Conservation (phyloP, 2,329 filamentous ascomycete species). For the Shiraia sp. region DNA sequence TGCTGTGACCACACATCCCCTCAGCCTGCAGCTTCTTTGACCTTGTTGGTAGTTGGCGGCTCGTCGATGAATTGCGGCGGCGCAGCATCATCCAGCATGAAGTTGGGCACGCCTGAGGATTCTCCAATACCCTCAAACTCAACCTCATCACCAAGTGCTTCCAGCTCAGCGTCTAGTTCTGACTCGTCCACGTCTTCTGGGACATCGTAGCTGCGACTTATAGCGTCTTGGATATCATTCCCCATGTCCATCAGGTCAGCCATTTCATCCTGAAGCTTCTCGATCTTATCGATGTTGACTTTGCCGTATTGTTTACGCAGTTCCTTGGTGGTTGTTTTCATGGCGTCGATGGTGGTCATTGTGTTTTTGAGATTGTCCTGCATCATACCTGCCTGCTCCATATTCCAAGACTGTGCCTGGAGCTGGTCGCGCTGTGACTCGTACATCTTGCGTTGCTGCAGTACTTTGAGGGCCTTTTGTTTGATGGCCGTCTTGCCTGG, state of each 20-base stretch:
- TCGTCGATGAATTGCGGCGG: constrained; percentile 91
- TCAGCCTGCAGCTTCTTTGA: constrained; percentile 77
- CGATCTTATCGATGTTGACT: constrained; percentile 96
- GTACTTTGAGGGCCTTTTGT: constrained; percentile 90
- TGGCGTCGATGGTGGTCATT: constrained; percentile 96
- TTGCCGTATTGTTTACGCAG: constrained; percentile 94
- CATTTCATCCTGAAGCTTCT: constrained; percentile 98
- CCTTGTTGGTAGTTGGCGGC: constrained; percentile 72
- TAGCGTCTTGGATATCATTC: constrained; percentile 96
- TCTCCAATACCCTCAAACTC: constrained; percentile 74
- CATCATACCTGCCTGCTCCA: constrained; percentile 98
- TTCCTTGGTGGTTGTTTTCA: constrained; percentile 95
- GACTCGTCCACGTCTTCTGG: constrained; percentile 97
- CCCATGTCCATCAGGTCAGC: constrained; percentile 95
- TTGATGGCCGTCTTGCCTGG: constrained; percentile 92
- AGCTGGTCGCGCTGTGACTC: constrained; percentile 93
- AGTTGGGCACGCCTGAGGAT: constrained; percentile 72
- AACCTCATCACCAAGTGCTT: constrained; percentile 92
- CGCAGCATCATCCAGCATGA: constrained; percentile 83
- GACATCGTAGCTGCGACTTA: constrained; percentile 88
- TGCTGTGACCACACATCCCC: too few species aligned
- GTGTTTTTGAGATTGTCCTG: constrained; percentile 98
- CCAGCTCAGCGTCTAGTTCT: constrained; percentile 93
- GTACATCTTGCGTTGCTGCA: constrained; percentile 92
- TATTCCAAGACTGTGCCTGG: constrained; percentile 95